Evolutionary conservation across 176 grass and related monocot genomes (phyloP).

Genomic region (Musa itinerans): DNA sequence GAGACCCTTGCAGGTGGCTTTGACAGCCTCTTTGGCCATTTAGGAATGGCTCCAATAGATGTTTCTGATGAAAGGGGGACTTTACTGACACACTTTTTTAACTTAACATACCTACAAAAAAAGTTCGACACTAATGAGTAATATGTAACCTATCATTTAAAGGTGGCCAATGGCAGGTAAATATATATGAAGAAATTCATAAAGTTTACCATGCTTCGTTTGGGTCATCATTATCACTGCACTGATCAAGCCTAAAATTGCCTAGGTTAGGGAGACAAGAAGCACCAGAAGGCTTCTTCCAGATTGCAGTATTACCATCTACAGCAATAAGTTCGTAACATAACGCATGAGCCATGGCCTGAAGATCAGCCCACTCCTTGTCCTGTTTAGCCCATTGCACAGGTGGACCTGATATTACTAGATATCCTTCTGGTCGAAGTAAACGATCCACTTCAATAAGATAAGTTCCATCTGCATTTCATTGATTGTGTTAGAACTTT

Average conservation of each 20-base stretch:
- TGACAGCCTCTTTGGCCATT: constrained; percentile 72
- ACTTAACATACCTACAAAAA: constrained; percentile 63
- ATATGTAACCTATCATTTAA: neutral
- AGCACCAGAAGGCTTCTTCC: constrained; percentile 56
- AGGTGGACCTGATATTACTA: constrained; percentile 90
- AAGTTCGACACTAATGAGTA: neutral
- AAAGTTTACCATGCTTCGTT: constrained; percentile 75
- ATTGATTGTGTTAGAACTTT: constrained; percentile 17
- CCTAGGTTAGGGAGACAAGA: constrained; percentile 54
- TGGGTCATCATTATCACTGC: constrained; percentile 60
- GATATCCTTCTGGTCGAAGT: constrained; percentile 70
- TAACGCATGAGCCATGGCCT: constrained; percentile 45
- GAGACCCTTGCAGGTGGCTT: constrained; percentile 54
- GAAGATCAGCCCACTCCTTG: constrained; percentile 76
- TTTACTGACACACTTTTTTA: constrained; percentile 75
- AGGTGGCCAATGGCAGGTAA: neutral
- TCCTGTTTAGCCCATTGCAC: constrained; percentile 83
- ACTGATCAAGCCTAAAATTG: constrained; percentile 55
- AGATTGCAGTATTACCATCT: constrained; percentile 84
- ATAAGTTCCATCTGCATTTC: constrained; percentile 74
- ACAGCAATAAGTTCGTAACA: constrained; percentile 74
- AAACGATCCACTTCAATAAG: constrained; percentile 82
- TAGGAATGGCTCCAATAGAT: constrained; percentile 49
- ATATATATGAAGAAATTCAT: neutral
- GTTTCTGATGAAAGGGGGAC: constrained; percentile 35